Conservation (phyloP, 805 yeast genomes). For the Monosporozyma aerobia region DNA sequence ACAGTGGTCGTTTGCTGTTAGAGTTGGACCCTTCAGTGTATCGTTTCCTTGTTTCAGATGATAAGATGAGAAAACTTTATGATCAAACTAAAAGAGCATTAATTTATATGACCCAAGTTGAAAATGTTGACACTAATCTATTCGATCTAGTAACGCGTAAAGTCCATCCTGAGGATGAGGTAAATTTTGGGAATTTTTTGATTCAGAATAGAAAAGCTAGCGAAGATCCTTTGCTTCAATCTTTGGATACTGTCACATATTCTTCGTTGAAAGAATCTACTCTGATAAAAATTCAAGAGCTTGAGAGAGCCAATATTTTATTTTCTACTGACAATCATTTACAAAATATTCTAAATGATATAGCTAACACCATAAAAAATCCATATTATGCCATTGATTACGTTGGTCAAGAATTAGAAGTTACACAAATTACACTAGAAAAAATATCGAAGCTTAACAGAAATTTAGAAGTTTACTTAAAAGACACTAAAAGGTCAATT, state of each 20-base stretch:
- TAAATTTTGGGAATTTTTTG: constrained; percentile 47
- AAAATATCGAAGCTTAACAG: constrained; percentile 38
- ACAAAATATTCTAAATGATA: constrained; percentile 72
- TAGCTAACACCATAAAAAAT: constrained; percentile 68
- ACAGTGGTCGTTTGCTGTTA: constrained; percentile 31
- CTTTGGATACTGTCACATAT: constrained; percentile 43
- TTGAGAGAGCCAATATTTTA: constrained; percentile 59
- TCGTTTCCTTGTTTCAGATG: constrained; percentile 39
- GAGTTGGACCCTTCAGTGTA: constrained; percentile 50
- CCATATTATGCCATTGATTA: constrained; percentile 43
- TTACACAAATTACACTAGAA: constrained; percentile 37
- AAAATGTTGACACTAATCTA: constrained; percentile 53
- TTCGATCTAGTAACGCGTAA: constrained; percentile 37
- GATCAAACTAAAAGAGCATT: constrained; percentile 76
- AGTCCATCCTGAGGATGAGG: constrained; percentile 50
- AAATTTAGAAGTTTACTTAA: constrained; percentile 34
- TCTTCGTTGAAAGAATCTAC: constrained; percentile 72
- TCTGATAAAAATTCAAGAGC: constrained; percentile 61
- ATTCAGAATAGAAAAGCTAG: constrained; percentile 31
- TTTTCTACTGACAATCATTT: constrained; percentile 55
- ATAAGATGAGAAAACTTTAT: constrained; percentile 48
- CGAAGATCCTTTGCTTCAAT: constrained; percentile 34
- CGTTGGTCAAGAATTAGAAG: constrained; percentile 37
- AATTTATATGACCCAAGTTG: constrained; percentile 76
- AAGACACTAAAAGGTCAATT: constrained; percentile 38